Conservation (phyloP, 2,329 filamentous ascomycete genomes). For the Plectosphaerella cucumerina region DNA sequence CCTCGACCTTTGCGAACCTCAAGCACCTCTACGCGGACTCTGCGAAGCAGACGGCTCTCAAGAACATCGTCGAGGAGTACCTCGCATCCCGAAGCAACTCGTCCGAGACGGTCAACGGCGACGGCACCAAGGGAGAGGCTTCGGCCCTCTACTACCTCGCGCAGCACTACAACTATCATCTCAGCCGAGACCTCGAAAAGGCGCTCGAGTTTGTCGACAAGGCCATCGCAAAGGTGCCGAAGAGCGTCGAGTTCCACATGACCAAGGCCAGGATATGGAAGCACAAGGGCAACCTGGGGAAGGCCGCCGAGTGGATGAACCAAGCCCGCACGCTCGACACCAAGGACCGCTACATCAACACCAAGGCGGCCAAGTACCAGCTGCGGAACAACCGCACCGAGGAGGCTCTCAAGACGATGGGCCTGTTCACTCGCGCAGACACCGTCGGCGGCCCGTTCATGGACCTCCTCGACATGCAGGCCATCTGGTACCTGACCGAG, state of each 20-base stretch:
- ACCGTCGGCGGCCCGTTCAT: constrained; percentile 81
- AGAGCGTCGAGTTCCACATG: constrained; percentile 88
- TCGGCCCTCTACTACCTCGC: constrained; percentile 90
- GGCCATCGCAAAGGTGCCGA: constrained; percentile 73
- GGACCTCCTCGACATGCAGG: constrained; percentile 97
- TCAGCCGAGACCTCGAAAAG: constrained; percentile 78
- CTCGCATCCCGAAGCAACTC: constrained; percentile 53
- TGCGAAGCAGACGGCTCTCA: constrained; percentile 73
- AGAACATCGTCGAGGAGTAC: constrained; percentile 75
- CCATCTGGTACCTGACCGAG: constrained; percentile 93
- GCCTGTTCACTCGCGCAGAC: constrained; percentile 90
- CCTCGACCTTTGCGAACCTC: constrained; percentile 93
- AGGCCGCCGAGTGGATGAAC: constrained; percentile 86
- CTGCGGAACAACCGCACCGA: constrained; percentile 89
- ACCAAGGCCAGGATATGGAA: constrained; percentile 95
- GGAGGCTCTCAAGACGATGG: constrained; percentile 80
- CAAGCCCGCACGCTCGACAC: constrained; percentile 79
- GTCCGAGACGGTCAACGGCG: constrained; percentile 35
- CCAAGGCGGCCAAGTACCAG: constrained; percentile 95
- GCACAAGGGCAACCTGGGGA: constrained; percentile 73
- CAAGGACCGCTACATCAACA: constrained; percentile 96
- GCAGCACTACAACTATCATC: constrained; percentile 92
- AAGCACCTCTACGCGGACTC: constrained; percentile 84
- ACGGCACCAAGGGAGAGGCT: constrained; percentile 61
- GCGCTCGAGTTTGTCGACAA: constrained; percentile 80